Conservation (phyloP, 805 yeast genomes). For the Blastobotrys robertii region DNA sequence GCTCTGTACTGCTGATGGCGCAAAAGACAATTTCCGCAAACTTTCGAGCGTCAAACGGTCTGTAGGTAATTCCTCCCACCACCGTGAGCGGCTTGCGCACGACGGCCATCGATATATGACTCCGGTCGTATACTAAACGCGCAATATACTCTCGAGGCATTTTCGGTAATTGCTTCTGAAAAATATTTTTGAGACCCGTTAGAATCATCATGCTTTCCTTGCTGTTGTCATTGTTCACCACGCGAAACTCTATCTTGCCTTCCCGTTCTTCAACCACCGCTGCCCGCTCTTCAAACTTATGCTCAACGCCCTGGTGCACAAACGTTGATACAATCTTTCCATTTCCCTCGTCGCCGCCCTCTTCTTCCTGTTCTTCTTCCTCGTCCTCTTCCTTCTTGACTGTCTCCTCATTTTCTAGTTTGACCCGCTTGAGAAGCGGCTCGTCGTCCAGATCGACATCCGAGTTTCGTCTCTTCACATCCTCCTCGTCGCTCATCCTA, state of each 20-base stretch:
- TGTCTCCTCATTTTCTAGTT: constrained; percentile 18
- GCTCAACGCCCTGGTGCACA: constrained; percentile 66
- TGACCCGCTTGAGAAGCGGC: constrained; percentile 25
- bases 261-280: constrained; percentile 91
- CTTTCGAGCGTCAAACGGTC: constrained; percentile 82
- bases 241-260: constrained; percentile 89
- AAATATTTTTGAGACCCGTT: constrained; percentile 91
- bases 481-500: background rate
- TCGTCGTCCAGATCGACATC: constrained; percentile 14
- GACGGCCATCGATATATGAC: constrained; percentile 93
- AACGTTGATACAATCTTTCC: constrained; percentile 36
- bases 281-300: constrained; percentile 84
- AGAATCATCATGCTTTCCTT: constrained; percentile 81
- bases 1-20: constrained; percentile 96
- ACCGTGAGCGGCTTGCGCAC: constrained; percentile 89
- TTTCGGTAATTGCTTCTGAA: constrained; percentile 94
- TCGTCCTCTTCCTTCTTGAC: constrained; percentile 23
- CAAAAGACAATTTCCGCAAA: constrained; percentile 98
- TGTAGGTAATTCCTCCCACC: constrained; percentile 94
- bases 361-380: constrained; percentile 20
- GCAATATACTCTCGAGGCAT: constrained; percentile 98
- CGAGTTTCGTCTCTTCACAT: constrained; percentile 1
- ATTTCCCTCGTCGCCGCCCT: constrained; percentile 21
- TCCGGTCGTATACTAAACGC: constrained; percentile 84
- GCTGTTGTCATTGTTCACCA: constrained; percentile 89